Base-by-base conservation (phyloP, 2,329 filamentous ascomycete genomes). In the Neurospora sp. region DNA sequence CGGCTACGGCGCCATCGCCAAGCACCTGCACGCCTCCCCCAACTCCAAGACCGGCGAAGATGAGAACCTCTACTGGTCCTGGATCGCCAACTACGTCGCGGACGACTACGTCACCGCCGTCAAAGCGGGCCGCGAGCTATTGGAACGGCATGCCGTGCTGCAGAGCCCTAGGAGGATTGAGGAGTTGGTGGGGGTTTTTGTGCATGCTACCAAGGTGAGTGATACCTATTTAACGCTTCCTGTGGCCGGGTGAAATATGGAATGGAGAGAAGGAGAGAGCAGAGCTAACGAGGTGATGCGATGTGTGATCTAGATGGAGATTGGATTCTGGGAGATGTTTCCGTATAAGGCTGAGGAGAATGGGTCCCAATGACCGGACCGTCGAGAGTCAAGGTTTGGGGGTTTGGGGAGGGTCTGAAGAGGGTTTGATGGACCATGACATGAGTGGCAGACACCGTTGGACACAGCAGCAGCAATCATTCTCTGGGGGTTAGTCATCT, bases 71-170 rank as follows among this genome's bases (percentile, higher is more conserved):
- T 98, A 97, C 81, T 96, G 91, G 90, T 86, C 89, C 66, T 98
- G 95, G 95, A 93, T 98, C 74, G 85, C 94, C 77, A 96, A 93
- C 76, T 98, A 97, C 77, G 87, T 91, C 17, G 91, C 90, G 2
- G 89, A 92, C 0, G 92, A 96, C 78, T 97, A 97, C 74, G 81
- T 84, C 0, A 84, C 89, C 72, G 92, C 92, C 6, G 91, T 96
- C 69, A 83, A 83, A 73, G 84, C 88, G 3, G 93, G 92, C 28
- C 88, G 85, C 69, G 91, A 87, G 72, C 80, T 96, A 38, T 84
- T 97, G 9, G 95, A 97, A 79, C 86, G 87, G 74, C 86, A 93
- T 76, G 89, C 91, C 17, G 81, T 85, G n/a, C 81, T 88, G 67
- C 91, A 95, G 74, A 94, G 92, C 2, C 89, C 91, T 0, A 84